Conservation (phyloP, 148 eudicot genomes). For the Euryodendron excelsum region DNA sequence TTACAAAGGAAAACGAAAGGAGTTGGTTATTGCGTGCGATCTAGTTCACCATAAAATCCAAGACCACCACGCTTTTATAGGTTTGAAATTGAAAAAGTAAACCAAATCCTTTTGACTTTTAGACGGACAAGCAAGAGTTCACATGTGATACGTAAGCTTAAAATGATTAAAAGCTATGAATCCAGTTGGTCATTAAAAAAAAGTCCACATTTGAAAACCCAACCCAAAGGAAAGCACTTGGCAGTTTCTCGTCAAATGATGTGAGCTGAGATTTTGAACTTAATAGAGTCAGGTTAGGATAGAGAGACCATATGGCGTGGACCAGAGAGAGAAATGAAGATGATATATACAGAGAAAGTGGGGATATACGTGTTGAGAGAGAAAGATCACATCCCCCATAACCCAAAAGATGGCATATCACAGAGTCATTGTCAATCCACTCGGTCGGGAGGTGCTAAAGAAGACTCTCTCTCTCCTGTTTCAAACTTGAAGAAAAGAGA, state of each 20-base stretch:
- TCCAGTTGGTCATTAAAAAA: too few relatives aligned
- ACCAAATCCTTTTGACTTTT: neutral
- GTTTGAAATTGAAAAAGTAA: neutral
- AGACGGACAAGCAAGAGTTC: neutral
- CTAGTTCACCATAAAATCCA: neutral
- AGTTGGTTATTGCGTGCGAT: neutral
- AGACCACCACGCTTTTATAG: neutral
- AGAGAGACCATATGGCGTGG: neutral
- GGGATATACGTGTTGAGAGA: too few relatives aligned
- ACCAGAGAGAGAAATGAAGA: neutral
- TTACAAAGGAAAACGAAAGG: neutral
- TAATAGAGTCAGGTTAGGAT: neutral
- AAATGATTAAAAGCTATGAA: too few relatives aligned
- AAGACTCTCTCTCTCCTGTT: neutral
- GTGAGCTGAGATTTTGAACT: neutral
- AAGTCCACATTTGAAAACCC: too few relatives aligned
- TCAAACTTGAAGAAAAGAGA: conserved; percentile 7
- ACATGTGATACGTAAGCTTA: neutral
- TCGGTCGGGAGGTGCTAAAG: neutral
- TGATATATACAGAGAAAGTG: too few relatives aligned
- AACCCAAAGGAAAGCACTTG: too few relatives aligned
- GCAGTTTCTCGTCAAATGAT: neutral
- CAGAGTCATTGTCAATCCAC: conserved; percentile 14
- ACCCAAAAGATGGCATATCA: conserved; percentile 10
- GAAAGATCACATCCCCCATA: conserved; percentile 4